A percentile compares a stretch with the other conserved stretches of the same genome.
Evolutionary conservation across 495 filamentous ascomycete genomes (phyloP).

Genomic region (Aeminium ludgeri): DNA sequence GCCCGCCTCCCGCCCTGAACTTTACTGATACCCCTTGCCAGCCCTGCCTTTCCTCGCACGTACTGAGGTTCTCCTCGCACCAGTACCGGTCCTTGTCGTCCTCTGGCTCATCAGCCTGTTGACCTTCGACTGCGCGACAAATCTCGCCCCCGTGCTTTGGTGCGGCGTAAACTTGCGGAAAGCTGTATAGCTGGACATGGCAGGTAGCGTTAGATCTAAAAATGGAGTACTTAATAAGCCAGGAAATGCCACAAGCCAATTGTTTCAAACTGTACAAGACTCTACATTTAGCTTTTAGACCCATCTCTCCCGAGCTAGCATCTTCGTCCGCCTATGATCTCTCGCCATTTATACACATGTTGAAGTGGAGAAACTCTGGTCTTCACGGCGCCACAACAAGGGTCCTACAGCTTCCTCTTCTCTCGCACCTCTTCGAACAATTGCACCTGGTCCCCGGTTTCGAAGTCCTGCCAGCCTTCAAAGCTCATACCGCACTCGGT

Average conservation of each 20-base stretch:
- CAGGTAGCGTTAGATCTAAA: too few species aligned
- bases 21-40: slow-evolving; percentile 7
- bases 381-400: too few species aligned
- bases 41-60: slow-evolving; percentile 58
- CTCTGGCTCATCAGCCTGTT: slow-evolving; percentile 48
- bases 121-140: slow-evolving; percentile 36
- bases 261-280: too few species aligned
- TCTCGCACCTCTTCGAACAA: slow-evolving; percentile 63
- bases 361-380: too few species aligned
- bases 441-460: slow-evolving; percentile 71
- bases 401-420: slow-evolving; percentile 44
- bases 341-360: too few species aligned
- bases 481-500: slow-evolving; percentile 86
- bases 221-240: too few species aligned
- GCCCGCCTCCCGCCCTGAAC: background rate
- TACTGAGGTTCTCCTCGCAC: slow-evolving; percentile 51
- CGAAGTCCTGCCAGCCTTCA: slow-evolving; percentile 57
- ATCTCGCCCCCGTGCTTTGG: slow-evolving; percentile 35
- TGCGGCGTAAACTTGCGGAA: slow-evolving; percentile 25
- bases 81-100: slow-evolving; percentile 41
- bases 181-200: slow-evolving; percentile 14
- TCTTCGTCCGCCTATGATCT: too few species aligned
- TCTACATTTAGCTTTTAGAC: too few species aligned
- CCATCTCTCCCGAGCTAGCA: too few species aligned
- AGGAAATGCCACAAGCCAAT: too few species aligned